A percentile compares a stretch with the other conserved stretches of the same genome.
These are phyloP conservation scores for Scenedesmus sp. DNA, from an alignment of 163 green algal genomes.

Conservation along the genomic window DNA sequence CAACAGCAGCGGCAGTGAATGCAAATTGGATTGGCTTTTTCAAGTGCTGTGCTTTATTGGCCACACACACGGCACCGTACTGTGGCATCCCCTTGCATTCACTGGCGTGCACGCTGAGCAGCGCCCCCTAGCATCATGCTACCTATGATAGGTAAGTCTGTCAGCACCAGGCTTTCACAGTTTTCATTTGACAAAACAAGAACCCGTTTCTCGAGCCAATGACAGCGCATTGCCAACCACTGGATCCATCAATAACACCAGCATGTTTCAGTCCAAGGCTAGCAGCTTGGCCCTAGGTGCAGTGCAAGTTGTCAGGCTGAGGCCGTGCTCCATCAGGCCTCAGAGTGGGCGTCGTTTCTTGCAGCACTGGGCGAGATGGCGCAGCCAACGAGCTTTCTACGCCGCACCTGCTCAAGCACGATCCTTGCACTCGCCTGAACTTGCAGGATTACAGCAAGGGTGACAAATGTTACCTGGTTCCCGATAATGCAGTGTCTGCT, in stretches of 20 bases:
- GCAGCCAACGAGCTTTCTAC: background rate
- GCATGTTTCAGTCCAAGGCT: background rate
- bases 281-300: background rate
- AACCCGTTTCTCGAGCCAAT: too few species aligned
- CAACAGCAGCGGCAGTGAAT: too few species aligned
- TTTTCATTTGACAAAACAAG: too few species aligned
- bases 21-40: too few species aligned
- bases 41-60: too few species aligned
- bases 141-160: too few species aligned
- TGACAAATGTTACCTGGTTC: background rate
- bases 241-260: background rate
- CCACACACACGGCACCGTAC: too few species aligned
- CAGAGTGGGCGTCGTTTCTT: background rate
- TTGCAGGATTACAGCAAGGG: background rate
- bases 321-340: background rate
- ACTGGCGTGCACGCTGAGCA: too few species aligned
- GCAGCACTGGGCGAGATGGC: background rate
- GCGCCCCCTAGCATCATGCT: too few species aligned
- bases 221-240: too few species aligned
- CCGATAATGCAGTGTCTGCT: background rate
- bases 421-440: background rate
- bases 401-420: background rate
- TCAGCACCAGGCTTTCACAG: too few species aligned
- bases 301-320: background rate
- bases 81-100: too few species aligned